Base-by-base conservation (phyloP, 352 stramenopile species). In the Globisporangium parvum region DNA sequence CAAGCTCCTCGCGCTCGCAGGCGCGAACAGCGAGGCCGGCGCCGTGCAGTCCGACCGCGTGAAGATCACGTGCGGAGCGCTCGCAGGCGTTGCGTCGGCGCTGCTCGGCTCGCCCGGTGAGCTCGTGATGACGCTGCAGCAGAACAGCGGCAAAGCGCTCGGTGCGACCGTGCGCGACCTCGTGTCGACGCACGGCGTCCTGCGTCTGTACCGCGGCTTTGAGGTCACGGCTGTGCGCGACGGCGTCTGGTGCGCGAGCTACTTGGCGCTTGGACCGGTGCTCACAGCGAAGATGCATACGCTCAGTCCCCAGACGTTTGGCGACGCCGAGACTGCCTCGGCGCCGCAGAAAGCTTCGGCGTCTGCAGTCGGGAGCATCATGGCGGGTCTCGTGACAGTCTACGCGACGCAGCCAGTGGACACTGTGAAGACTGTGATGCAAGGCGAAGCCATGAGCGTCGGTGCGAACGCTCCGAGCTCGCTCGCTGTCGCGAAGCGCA, bases 81-180 rank as follows among this genome's bases (percentile, higher is more conserved):
- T 87, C 47, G 82, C 81, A 1, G 84, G 84, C 35, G 57, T 82
- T 24, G 72, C 68, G 20, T 92, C 84, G 12, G 75, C 84, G 35
- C 53, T 73, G 44, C 63, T 94, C 12, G 87, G 80, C 41, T 85
- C 80, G 0, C 71, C 84, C 0, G 84, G 80, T 15, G 84, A 94
- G 63, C 73, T 94, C 31, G 74, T 91, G 50, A 94, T 94, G 84
- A 94, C 84, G 53, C 72, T 91, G 51, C 84, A 94, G 68, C 84
- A 94, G 60, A 88, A 89, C 72, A 86, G 71, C 21, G 84, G 81
- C 47, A 80, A 84, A 64, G 75, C 69, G 53, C 85, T 94, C 46
- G 59, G 61, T 3, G 61, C 65, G 14, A 94, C 84, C 0, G 69
- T 92, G 49, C 66, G 69, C 42, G 71, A 89, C 20, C 62, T 92